Conservation (phyloP, 1,284 basidiomycete genomes). For the Mycena citricolor region DNA sequence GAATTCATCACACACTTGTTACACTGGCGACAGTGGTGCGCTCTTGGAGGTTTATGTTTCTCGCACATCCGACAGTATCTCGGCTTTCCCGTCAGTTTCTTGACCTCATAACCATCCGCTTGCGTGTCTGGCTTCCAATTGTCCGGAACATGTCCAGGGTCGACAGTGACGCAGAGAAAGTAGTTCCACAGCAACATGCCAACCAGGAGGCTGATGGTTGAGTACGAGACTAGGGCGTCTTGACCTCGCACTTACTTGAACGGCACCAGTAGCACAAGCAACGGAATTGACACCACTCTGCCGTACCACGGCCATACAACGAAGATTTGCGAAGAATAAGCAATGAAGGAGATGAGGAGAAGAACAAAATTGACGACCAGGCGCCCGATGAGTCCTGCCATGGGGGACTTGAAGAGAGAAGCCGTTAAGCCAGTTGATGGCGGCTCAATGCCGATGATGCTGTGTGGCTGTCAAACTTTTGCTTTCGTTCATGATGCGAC, state of each 20-base stretch:
- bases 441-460: too few relatives aligned
- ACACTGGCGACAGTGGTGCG: slow-evolving; percentile 90
- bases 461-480: too few relatives aligned
- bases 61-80: slow-evolving; percentile 83
- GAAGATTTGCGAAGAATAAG: slow-evolving; percentile 86
- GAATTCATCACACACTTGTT: slow-evolving; percentile 53
- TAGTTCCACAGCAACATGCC: slow-evolving; percentile 87
- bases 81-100: slow-evolving; percentile 77
- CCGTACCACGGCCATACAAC: slow-evolving; percentile 93
- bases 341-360: slow-evolving; percentile 83
- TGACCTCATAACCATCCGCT: slow-evolving; percentile 80
- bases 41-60: slow-evolving; percentile 69
- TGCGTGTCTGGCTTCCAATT: slow-evolving; percentile 80
- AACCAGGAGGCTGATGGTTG: slow-evolving; percentile 64
- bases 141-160: slow-evolving; percentile 82
- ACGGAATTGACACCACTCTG: slow-evolving; percentile 63
- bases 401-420: slow-evolving; percentile 12
- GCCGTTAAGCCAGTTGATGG: too few relatives aligned
- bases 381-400: slow-evolving; percentile 49
- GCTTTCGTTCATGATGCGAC: too few relatives aligned
- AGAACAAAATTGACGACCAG: slow-evolving; percentile 72
- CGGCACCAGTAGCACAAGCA: slow-evolving; percentile 72
- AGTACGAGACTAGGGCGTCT: slow-evolving; percentile 12
- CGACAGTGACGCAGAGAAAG: slow-evolving; percentile 73
- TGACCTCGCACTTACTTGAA: slow-evolving; percentile 76